Base-by-base conservation (phyloP, 2,329 filamentous ascomycete genomes). In the Fonsecaea erecta region DNA sequence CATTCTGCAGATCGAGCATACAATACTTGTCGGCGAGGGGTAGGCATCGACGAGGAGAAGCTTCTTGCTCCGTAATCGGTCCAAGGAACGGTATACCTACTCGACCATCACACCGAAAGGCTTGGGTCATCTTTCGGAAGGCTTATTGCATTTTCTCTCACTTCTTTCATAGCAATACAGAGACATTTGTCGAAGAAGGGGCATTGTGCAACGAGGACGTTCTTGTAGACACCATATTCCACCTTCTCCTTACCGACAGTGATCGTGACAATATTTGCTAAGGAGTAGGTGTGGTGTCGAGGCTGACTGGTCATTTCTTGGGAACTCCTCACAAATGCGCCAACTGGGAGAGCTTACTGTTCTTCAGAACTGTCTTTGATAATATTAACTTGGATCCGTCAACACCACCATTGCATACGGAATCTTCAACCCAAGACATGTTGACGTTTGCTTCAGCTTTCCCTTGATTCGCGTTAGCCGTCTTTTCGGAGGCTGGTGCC, bases 111-210 rank as follows among this genome's bases (percentile, higher is more conserved):
- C n/a, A 9, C 57, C 46, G 30, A 69, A 62, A 4, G 61, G 40
- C 7, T 30, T 16, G 62, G 61, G 16, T 63, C 53, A 5, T 67
- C 67, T 4, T 64, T 57, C 5, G 57, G 57, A 3, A 68, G 48
- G 12, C 58, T 48, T n/a, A 68, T 54, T 28, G 18, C 26, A 5
- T 60, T 62, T 14, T 59, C 43, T 3, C 60, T 32, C 14, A 37
- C 24, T 52, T 64, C 64, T 43, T 54, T 57, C 64, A 62, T 64
- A 16, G 57, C 64, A 1, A 34, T 52, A n/a, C 28, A 7, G 11
- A 67, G 52, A 16, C 64, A 67, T 9, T 53, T 62, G 16, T 60
- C 52, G 40, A 67, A 67, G 52, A 67, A 67, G 8, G 57, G 56
- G 21, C 52, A 64, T 24, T 46, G 16, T 21, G 56, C 53, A 3